phyloP scores from a whole-genome alignment of 495 filamentous ascomycete genomes.

The Lineolata rhizophorae region DNA sequence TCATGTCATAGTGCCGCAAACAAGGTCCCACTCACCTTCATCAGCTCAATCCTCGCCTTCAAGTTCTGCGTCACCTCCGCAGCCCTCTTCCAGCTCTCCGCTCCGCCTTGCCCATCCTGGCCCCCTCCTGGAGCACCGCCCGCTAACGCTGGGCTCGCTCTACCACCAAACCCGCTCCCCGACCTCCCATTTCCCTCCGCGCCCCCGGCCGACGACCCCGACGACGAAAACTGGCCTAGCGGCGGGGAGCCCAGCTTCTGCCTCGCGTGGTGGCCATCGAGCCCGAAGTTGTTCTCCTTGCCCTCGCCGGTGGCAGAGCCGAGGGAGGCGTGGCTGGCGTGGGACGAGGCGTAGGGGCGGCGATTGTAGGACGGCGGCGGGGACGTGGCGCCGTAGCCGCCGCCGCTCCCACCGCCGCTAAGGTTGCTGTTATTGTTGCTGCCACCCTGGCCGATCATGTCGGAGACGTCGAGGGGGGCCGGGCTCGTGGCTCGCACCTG shows the following conservation, averaged over 20 bases:
- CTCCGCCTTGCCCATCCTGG: slow-evolving; percentile 27
- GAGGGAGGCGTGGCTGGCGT: neutral
- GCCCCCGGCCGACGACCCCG: slow-evolving; percentile 21
- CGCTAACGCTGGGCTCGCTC: slow-evolving; percentile 4
- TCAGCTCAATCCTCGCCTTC: slow-evolving; percentile 86
- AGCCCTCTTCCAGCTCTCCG: slow-evolving; percentile 92
- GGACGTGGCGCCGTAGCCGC: slow-evolving; percentile 14
- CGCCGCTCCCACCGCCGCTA: slow-evolving; percentile 17
- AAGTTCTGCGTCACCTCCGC: slow-evolving; percentile 97
- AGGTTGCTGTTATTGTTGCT: slow-evolving; percentile 3
- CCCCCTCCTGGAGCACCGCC: slow-evolving; percentile 21
- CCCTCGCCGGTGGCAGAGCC: slow-evolving; percentile 12
- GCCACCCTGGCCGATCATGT: slow-evolving; percentile 2
- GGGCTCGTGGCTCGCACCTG: slow-evolving; percentile 20
- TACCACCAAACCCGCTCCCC: slow-evolving; percentile 22
- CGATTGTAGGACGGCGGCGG: too few relatives aligned
- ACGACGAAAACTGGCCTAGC: slow-evolving; percentile 5
- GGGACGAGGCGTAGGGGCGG: too few relatives aligned
- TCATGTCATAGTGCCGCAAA: too few relatives aligned
- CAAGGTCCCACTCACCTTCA: slow-evolving; percentile 56
- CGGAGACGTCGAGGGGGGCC: slow-evolving; percentile 13
- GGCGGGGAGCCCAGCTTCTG: slow-evolving; percentile 22
- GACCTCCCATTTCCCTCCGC: slow-evolving; percentile 12
- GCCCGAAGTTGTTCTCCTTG: slow-evolving; percentile 36
- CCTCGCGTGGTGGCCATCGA: slow-evolving; percentile 18